These are phyloP conservation scores for Cupressus sempervirens DNA, from an alignment of 75 land plant genomes.

Conservation along the genomic window DNA sequence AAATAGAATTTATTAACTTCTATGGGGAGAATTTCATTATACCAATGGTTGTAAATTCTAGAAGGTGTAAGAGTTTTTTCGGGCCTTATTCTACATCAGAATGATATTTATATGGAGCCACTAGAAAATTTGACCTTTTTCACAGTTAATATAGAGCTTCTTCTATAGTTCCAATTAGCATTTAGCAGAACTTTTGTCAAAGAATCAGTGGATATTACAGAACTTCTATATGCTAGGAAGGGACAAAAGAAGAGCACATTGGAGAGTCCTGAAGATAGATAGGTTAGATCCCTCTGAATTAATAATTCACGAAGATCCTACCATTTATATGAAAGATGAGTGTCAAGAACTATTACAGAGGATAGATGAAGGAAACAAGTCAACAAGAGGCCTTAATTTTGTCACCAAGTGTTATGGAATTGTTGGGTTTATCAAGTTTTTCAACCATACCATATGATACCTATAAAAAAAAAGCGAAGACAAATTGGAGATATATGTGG, in stretches of 20 bases:
- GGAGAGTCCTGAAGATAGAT: constrained; percentile 75
- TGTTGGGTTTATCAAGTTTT: constrained; percentile 78
- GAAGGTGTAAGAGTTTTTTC: too few relatives aligned
- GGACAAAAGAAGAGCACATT: constrained; percentile 45
- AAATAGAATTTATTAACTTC: too few relatives aligned
- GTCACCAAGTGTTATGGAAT: constrained; percentile 84
- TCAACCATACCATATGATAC: constrained; percentile 79
- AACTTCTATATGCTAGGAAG: constrained; percentile 79
- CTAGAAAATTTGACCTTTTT: too few relatives aligned
- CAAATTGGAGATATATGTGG: constrained; percentile 72
- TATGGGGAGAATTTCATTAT: too few relatives aligned
- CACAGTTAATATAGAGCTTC: too few relatives aligned
- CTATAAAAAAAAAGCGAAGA: constrained; percentile 65
- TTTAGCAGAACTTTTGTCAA: too few relatives aligned
- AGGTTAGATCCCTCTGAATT: constrained; percentile 59
- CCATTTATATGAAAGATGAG: constrained; percentile 53
- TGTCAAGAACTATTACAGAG: constrained; percentile 50
- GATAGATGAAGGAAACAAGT: constrained; percentile 67
- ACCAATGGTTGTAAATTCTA: too few relatives aligned
- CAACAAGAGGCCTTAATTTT: constrained; percentile 84
- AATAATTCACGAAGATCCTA: constrained; percentile 67
- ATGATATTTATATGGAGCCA: too few relatives aligned
- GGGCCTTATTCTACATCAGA: too few relatives aligned
- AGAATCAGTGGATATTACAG: too few relatives aligned
- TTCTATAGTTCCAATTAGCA: too few relatives aligned